Evolutionary conservation across 1,284 basidiomycete genomes (phyloP).

Genomic region (Cryptococcus sp.): DNA sequence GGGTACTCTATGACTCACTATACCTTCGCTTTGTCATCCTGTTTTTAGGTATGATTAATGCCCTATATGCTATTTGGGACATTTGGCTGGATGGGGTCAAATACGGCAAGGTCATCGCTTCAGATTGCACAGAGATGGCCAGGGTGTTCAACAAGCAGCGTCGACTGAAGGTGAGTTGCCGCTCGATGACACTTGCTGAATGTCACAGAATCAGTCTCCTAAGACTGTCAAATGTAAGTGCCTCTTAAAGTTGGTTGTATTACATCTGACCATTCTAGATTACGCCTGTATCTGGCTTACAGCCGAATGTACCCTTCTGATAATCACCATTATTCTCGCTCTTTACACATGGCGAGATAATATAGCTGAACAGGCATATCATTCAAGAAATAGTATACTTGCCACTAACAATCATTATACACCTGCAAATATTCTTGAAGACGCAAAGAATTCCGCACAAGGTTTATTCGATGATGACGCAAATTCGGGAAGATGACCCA

Average conservation of each 20-base stretch:
- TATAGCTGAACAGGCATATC: constrained; percentile 27
- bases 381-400: constrained; percentile 19
- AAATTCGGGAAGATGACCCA: too few species aligned
- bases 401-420: constrained; percentile 28
- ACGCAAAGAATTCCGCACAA: neutral
- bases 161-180: neutral
- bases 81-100: constrained; percentile 23
- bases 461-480: neutral
- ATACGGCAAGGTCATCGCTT: constrained; percentile 2
- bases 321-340: constrained; percentile 14
- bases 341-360: constrained; percentile 18
- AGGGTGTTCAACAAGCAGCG: neutral
- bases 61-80: constrained; percentile 31
- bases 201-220: neutral
- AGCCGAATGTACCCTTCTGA: constrained; percentile 13
- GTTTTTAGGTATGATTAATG: constrained; percentile 27
- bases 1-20: constrained; percentile 31
- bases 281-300: constrained; percentile 25
- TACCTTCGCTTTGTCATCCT: constrained; percentile 31
- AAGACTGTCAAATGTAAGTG: neutral
- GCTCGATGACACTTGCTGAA: neutral
- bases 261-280: constrained; percentile 7
- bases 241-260: neutral
- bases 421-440: constrained; percentile 12
- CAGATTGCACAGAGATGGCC: constrained; percentile 13